Conservation (phyloP, 2,329 filamentous ascomycete species). For the Septoria linicola region DNA sequence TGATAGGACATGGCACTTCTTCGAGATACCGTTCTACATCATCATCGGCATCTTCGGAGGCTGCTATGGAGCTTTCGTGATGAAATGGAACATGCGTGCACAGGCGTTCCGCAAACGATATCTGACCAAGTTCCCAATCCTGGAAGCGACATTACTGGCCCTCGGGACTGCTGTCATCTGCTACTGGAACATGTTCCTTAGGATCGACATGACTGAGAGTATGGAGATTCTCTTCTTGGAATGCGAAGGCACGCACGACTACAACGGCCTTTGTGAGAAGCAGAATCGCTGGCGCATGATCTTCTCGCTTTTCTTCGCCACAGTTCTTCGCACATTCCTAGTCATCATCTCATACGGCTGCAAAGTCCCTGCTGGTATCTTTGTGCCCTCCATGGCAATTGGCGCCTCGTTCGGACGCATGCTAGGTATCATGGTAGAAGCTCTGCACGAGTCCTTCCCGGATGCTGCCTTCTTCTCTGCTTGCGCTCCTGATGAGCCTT, state of each 20-base stretch:
- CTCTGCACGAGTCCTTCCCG: slow-evolving; percentile 80
- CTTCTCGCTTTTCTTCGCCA: slow-evolving; percentile 73
- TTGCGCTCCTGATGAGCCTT: slow-evolving; percentile 87
- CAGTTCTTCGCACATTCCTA: slow-evolving; percentile 74
- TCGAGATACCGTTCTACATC: slow-evolving; percentile 90
- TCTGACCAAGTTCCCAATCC: slow-evolving; percentile 75
- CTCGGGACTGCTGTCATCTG: slow-evolving; percentile 85
- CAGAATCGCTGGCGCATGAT: slow-evolving; percentile 76
- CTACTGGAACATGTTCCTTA: slow-evolving; percentile 91
- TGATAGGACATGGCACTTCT: slow-evolving; percentile 96
- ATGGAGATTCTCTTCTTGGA: slow-evolving; percentile 98
- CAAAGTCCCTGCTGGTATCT: slow-evolving; percentile 96
- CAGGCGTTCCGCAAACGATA: slow-evolving; percentile 95
- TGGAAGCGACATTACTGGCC: slow-evolving; percentile 82
- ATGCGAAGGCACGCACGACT: slow-evolving; percentile 84
- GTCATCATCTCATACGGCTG: slow-evolving; percentile 97
- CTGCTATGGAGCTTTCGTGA: slow-evolving; percentile 92
- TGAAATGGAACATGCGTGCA: slow-evolving; percentile 91
- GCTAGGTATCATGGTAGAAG: slow-evolving; percentile 91
- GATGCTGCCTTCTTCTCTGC: slow-evolving; percentile 80
- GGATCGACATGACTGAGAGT: slow-evolving; percentile 98
- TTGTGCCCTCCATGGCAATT: slow-evolving; percentile 96
- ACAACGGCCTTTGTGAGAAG: slow-evolving; percentile 81
- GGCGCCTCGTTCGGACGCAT: slow-evolving; percentile 91
- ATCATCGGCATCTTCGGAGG: slow-evolving; percentile 90